A percentile compares a stretch with the other conserved stretches of the same genome.
Evolutionary conservation across 192 early-diverging fungal species (phyloP).

Genomic region (Jimgerdemannia lactiflua): DNA sequence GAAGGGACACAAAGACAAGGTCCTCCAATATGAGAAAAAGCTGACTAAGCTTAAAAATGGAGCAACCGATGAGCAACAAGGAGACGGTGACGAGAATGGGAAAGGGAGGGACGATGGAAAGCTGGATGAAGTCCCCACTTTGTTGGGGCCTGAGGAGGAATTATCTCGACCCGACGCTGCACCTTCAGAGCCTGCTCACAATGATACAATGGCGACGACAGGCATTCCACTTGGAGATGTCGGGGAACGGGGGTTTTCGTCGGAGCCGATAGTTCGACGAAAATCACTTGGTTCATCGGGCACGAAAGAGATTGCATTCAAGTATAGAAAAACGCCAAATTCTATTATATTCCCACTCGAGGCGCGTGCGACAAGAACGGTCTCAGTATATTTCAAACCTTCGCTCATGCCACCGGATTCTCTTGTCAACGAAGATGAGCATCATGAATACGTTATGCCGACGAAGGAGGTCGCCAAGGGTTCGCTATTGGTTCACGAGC

Average conservation of each 20-base stretch:
- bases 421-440: not conserved
- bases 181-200: not conserved
- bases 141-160: not conserved
- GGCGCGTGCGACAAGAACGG: constrained; percentile 60
- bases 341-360: constrained; percentile 70
- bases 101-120: constrained; percentile 13
- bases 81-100: constrained; percentile 13
- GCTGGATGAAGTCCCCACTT: constrained; percentile 4
- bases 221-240: no score
- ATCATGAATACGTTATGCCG: constrained; percentile 24
- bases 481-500: constrained; percentile 70
- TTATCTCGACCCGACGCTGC: not conserved
- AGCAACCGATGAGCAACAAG: constrained; percentile 22
- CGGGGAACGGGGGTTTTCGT: not conserved
- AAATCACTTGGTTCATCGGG: not conserved
- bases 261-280: not conserved
- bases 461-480: constrained; percentile 33
- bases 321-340: constrained; percentile 54
- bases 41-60: constrained; percentile 40
- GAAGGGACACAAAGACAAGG: constrained; percentile 87
- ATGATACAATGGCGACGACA: not conserved
- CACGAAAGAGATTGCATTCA: constrained; percentile 18
- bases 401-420: constrained; percentile 4
- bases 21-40: constrained; percentile 75
- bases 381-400: constrained; percentile 61